Conservation (phyloP, 768 basidiomycete species). For the Austroboletus festivus region DNA sequence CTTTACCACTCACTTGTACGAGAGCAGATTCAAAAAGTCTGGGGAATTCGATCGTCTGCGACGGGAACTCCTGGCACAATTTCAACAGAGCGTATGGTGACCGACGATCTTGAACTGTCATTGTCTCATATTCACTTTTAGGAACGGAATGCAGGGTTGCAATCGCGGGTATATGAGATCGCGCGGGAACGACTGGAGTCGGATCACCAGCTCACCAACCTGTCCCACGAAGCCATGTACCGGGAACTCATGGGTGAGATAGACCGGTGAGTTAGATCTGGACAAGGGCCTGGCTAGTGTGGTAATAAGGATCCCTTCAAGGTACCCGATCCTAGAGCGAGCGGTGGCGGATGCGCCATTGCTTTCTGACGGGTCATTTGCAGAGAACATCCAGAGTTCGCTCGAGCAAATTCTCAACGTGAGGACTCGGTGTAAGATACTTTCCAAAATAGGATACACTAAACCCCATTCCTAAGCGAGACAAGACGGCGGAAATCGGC, state of each 20-base stretch:
- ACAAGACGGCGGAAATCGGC: not conserved
- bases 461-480: not conserved
- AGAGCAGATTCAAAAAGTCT: slow-evolving; percentile 68
- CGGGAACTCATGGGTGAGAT: slow-evolving; percentile 70
- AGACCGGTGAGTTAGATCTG: slow-evolving; percentile 48
- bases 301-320: slow-evolving; percentile 20
- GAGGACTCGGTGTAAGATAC: slow-evolving; percentile 11
- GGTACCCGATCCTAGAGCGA: slow-evolving; percentile 66
- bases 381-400: slow-evolving; percentile 40
- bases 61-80: slow-evolving; percentile 58
- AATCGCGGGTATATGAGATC: slow-evolving; percentile 58
- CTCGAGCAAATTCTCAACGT: slow-evolving; percentile 46
- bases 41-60: slow-evolving; percentile 75
- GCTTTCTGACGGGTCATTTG: slow-evolving; percentile 47
- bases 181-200: slow-evolving; percentile 52
- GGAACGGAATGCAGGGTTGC: slow-evolving; percentile 53
- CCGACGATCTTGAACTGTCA: no score
- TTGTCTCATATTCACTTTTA: slow-evolving; percentile 27
- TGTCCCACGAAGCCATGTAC: slow-evolving; percentile 50
- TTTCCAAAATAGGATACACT: not conserved
- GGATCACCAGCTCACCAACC: slow-evolving; percentile 52
- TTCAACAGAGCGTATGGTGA: slow-evolving; percentile 52
- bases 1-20: not conserved
- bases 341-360: slow-evolving; percentile 50
- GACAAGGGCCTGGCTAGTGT: not conserved